Evolutionary conservation across 768 basidiomycete genomes (phyloP).

Genomic region (Serendipita sp.): DNA sequence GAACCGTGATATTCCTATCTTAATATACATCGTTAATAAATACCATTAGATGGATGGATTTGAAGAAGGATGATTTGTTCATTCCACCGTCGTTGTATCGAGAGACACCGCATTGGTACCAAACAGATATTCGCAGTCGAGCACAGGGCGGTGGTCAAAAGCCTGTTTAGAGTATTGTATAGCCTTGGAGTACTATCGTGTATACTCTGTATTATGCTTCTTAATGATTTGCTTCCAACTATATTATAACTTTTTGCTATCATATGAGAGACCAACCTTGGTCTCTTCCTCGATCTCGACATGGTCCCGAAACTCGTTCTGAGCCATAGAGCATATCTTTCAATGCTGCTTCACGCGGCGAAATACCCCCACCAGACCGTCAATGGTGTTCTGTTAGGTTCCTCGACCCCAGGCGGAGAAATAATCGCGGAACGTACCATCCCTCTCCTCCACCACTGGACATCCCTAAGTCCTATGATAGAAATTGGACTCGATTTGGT

Average conservation of each 20-base stretch:
- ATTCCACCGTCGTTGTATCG: background rate
- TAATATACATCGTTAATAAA: background rate
- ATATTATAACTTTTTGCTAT: no score
- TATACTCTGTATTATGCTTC: no score
- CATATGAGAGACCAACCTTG: background rate
- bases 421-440: constrained; percentile 25
- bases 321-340: constrained; percentile 48
- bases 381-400: constrained; percentile 65
- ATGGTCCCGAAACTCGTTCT: constrained; percentile 17
- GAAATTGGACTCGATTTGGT: constrained; percentile 70
- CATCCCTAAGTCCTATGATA: constrained; percentile 71
- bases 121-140: background rate
- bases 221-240: no score
- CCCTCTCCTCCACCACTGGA: constrained; percentile 76
- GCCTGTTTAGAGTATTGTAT: background rate
- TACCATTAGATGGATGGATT: background rate
- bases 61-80: background rate
- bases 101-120: background rate
- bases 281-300: background rate
- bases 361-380: constrained; percentile 64
- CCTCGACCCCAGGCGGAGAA: constrained; percentile 19
- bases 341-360: constrained; percentile 63
- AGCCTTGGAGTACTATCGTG: no score
- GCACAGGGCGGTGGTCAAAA: background rate
- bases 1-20: background rate